These are phyloP conservation scores for Oryza brachyantha DNA, from an alignment of 176 grass and related monocot genomes.

Conservation along the genomic window DNA sequence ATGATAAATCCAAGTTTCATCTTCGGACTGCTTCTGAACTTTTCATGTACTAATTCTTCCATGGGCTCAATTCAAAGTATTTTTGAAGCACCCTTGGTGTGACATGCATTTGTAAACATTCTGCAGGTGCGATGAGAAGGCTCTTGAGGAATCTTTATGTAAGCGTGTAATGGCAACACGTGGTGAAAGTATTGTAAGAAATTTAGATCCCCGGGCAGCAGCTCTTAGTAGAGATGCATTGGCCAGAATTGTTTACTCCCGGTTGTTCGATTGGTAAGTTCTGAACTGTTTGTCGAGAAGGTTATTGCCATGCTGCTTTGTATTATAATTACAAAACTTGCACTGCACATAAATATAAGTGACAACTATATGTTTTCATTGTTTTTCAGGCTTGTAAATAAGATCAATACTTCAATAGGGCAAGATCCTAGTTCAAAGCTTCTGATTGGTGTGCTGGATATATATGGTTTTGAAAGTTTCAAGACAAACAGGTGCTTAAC, in stretches of 20 bases:
- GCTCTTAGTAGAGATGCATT: slow-evolving; percentile 94
- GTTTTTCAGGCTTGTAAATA: slow-evolving; percentile 83
- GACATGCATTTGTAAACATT: slow-evolving; percentile 35
- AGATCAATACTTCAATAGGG: slow-evolving; percentile 93
- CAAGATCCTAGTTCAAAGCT: slow-evolving; percentile 90
- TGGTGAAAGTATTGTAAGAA: slow-evolving; percentile 84
- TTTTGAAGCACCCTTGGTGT: slow-evolving; percentile 1
- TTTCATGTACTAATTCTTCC: slow-evolving; percentile 69
- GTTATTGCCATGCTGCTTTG: slow-evolving; percentile 15
- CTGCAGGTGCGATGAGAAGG: slow-evolving; percentile 78
- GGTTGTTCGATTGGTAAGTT: slow-evolving; percentile 94
- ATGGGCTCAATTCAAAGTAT: slow-evolving; percentile 25
- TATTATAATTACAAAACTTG: neutral
- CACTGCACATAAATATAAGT: neutral
- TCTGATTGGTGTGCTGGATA: slow-evolving; percentile 95
- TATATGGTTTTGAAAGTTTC: slow-evolving; percentile 99
- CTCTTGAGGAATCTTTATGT: slow-evolving; percentile 82
- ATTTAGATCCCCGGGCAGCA: slow-evolving; percentile 73
- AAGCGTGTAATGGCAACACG: slow-evolving; percentile 90
- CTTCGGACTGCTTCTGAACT: slow-evolving; percentile 88
- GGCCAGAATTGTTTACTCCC: slow-evolving; percentile 92
- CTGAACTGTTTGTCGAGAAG: slow-evolving; percentile 23
- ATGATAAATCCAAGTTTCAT: slow-evolving; percentile 85
- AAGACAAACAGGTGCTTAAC: slow-evolving; percentile 99
- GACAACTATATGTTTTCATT: slow-evolving; percentile 9